Base-by-base conservation (phyloP, 2,329 filamentous ascomycete species). In the Alternaria sp. region DNA sequence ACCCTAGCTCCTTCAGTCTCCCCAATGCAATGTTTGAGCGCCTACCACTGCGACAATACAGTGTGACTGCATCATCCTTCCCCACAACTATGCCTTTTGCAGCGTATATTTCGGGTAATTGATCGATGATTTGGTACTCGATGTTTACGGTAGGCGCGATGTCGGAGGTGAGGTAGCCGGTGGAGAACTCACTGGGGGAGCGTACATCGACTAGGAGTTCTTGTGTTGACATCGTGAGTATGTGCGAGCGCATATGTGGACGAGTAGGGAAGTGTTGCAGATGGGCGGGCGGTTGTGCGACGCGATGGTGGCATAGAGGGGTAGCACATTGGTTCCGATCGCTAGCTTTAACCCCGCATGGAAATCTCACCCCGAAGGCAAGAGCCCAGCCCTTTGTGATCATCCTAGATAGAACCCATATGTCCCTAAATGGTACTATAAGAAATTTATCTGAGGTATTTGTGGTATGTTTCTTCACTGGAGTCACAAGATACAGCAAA, bases 11-110 rank as follows among this genome's bases (percentile, higher is more conserved):
- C 59, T 57, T 67, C 55, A 79, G 46, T 59, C 63, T 69, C 52
- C 68, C 64, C 49, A 73, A 56, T 32, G 77, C 77, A 48, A 79
- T 75, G 24, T 68, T 68, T 1, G 73, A 77, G 3, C 77, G 61
- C 18, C 77, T 62, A 0, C 77, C 77, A 4, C 71, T 75, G 12
- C 76, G 75, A 49, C 77, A 79, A 53, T 79, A 79, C 34, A 79
- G 63, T 11, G 75, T 77, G 20, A 79, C 77, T n/a, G 65, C 46
- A 32, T 75, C 74, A 8, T 63, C 51, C 36, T 76, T 76, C 6
- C 20, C 8, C 0, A 75, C 64, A 1, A 55, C 46, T 38, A 72
- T 61, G 32, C 67, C 64, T 22, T 51, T 64, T 38, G 57, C 49
- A 1, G 66, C 59, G 49, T 73, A 68, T 22, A 75, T 60, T 5